Evolutionary conservation across 2,329 filamentous ascomycete species (phyloP).

Genomic region (Fusarium decemcellulare): DNA sequence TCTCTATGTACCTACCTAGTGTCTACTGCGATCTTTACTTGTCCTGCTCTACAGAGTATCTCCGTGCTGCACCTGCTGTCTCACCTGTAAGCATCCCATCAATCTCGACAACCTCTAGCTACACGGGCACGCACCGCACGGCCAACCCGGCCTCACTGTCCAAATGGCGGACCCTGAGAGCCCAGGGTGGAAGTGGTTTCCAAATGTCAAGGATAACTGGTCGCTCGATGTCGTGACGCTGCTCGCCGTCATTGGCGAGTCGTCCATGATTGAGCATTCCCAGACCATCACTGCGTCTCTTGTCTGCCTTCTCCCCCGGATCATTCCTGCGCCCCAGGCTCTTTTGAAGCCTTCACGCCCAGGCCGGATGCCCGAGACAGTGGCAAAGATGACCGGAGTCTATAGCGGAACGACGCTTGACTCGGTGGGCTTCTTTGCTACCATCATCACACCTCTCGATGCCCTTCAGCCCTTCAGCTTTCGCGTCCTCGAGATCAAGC

Average conservation of each 20-base stretch:
- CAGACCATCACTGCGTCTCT: conserved; percentile 72
- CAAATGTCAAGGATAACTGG: conserved; percentile 61
- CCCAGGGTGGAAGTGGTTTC: conserved; percentile 59
- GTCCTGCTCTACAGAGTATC: too few species aligned
- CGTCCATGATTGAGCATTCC: conserved; percentile 69
- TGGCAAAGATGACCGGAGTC: conserved; percentile 70
- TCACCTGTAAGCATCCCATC: neutral
- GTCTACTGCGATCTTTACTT: too few species aligned
- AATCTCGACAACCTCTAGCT: neutral
- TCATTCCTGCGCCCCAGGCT: conserved; percentile 74
- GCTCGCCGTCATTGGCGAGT: conserved; percentile 74
- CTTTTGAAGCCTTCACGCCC: conserved; percentile 71
- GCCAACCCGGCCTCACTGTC: neutral
- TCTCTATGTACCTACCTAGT: neutral
- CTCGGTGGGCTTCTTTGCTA: conserved; percentile 73
- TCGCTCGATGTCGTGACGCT: conserved; percentile 74
- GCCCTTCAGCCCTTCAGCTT: conserved; percentile 63
- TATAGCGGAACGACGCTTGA: conserved; percentile 68
- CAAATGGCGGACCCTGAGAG: conserved; percentile 46
- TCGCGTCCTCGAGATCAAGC: conserved; percentile 63
- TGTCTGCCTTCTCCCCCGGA: conserved; percentile 70
- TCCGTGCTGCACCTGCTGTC: too few species aligned
- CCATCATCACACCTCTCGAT: conserved; percentile 71
- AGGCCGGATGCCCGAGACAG: conserved; percentile 67
- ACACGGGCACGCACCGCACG: neutral